Evolutionary conservation across 2,329 filamentous ascomycete species (phyloP), one percentile per base, ranked within the genome.

Genomic region (Albifimbria verrucaria): DNA sequence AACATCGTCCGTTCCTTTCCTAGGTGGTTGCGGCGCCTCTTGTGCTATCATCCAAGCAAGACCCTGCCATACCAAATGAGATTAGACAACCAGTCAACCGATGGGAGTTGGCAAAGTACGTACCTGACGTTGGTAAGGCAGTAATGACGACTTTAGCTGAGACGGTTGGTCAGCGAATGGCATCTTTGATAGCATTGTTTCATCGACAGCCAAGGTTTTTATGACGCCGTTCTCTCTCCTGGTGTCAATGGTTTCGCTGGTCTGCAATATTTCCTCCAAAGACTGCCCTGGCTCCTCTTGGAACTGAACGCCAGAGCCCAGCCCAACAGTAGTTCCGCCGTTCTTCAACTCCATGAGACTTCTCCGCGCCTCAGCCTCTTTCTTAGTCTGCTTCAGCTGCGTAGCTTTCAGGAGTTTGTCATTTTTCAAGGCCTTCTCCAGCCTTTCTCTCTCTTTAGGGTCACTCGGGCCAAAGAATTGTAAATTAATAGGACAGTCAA

Each of bases 21-120:
- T 62, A 3, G 91, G 90, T 12, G 88, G 73, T 32, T 78, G 68
- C 0, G 90, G 90, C 15, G 78, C 82, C 67, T 96, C 92, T 61
- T 90, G 90, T 7, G 84, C 77, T 18, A 85, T 75, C 80, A 96
- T 83, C 92, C 92, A 96, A 17, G 86, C 84, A 39, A 96, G 74
- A 7, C 90, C 91, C 75, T 93, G 76, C 53, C 39, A 57, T 26
- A 39, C 18, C 5, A 6, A 39, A 39, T 4, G 18, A 12, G 26
- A 15, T 17, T 39, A 12, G 18, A n/a, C 32, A 5, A 12, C 4
- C 4, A 12, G 15, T 6, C 4, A 17, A 12, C 32, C 23, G n/a
- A 26, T 28, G 9, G 17, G 23, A 28, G 10, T 12, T 7, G n/a
- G n/a, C n/a, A n/a, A n/a, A n/a, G n/a, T n/a, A 53, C 67, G 55